Conservation (phyloP, 805 yeast species). For the Saturnispora zaruensis region DNA sequence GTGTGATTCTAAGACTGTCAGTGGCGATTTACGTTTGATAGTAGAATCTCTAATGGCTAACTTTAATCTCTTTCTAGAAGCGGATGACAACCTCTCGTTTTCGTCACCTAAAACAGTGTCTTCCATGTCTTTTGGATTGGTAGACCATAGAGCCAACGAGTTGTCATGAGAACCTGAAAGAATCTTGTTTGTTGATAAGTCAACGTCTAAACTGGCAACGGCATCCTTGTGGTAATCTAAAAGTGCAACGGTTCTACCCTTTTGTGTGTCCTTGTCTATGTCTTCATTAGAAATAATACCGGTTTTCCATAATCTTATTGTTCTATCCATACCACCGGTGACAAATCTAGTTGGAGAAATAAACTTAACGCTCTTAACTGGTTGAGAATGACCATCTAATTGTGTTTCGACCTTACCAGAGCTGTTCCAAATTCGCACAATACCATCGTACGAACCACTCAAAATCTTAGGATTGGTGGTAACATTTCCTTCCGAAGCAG, state of each 20-base stretch:
- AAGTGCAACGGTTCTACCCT: conserved; percentile 72
- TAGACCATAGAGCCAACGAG: conserved; percentile 81
- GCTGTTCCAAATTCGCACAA: conserved; percentile 80
- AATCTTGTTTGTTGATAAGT: conserved; percentile 46
- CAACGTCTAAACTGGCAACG: conserved; percentile 67
- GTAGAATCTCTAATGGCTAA: conserved; percentile 69
- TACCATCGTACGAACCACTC: conserved; percentile 85
- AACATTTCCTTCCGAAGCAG: conserved; percentile 22
- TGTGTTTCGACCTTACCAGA: conserved; percentile 76
- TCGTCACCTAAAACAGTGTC: conserved; percentile 42
- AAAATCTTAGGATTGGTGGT: conserved; percentile 50
- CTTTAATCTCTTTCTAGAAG: conserved; percentile 83
- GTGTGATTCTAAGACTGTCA: conserved; percentile 74
- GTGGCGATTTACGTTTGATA: conserved; percentile 73
- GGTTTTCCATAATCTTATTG: conserved; percentile 80
- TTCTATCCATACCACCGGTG: conserved; percentile 83
- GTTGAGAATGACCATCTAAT: conserved; percentile 80
- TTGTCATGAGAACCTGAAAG: conserved; percentile 81
- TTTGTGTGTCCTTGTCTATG: conserved; percentile 35
- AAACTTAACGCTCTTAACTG: conserved; percentile 79
- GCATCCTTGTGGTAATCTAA: conserved; percentile 87
- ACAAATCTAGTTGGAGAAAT: conserved; percentile 66
- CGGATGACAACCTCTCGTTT: conserved; percentile 44
- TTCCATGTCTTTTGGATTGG: conserved; percentile 72
- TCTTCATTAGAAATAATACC: conserved; percentile 36